These are phyloP conservation scores for Setaria viridis DNA, from an alignment of 202 grass and related monocot species.

Conservation along the genomic window DNA sequence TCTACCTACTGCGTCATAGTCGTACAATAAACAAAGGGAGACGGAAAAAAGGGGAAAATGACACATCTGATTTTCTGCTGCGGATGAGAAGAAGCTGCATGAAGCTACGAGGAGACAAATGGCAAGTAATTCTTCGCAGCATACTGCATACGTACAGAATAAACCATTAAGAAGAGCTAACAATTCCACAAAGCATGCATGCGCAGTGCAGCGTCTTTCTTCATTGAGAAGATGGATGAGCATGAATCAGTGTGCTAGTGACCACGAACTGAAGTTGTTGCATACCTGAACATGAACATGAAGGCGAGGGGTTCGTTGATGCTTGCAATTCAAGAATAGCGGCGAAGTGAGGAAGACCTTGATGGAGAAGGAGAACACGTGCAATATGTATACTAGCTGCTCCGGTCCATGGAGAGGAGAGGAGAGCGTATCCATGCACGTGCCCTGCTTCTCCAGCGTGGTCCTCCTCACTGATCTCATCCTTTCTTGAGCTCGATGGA, in stretches of 20 bases:
- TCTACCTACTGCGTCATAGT: neutral
- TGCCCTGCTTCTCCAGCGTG: constrained; percentile 88
- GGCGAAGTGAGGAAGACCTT: constrained; percentile 49
- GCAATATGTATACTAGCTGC: constrained; percentile 19
- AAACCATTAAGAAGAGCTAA: neutral
- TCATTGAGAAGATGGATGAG: neutral
- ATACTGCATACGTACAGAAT: too few relatives aligned
- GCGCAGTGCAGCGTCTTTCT: neutral
- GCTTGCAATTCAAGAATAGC: neutral
- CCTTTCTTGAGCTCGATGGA: neutral
- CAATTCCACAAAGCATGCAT: neutral
- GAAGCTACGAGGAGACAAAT: neutral
- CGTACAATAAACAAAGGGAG: neutral
- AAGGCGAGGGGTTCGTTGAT: neutral
- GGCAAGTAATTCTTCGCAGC: neutral
- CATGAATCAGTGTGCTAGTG: neutral
- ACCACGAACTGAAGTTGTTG: neutral
- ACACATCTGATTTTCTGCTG: neutral
- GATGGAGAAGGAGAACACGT: constrained; percentile 82
- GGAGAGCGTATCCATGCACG: constrained; percentile 50
- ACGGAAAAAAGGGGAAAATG: neutral
- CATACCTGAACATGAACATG: constrained; percentile 12
- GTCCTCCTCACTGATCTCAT: constrained; percentile 45
- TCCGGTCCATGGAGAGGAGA: neutral
- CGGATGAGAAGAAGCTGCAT: neutral